These are phyloP conservation scores for Colletotrichum sp. DNA, from an alignment of 2,329 filamentous ascomycete species.

Conservation along the genomic window DNA sequence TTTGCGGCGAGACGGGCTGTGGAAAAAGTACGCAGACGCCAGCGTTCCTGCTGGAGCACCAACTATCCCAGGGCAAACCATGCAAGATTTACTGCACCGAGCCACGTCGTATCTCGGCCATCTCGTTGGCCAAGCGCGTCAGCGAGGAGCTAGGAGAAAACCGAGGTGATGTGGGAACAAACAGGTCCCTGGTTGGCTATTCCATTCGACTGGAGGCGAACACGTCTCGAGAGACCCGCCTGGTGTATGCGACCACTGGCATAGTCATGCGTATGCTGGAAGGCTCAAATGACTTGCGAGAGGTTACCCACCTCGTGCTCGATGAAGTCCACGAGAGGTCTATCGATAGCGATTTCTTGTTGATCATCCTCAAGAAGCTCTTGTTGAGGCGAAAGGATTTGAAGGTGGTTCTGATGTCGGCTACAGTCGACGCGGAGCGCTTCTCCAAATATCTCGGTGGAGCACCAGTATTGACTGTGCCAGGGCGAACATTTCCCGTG, in stretches of 20 bases:
- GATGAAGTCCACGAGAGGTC: constrained; percentile 97
- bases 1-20: constrained; percentile 96
- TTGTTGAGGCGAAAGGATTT: constrained; percentile 79
- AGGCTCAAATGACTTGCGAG: constrained; percentile 81
- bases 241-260: constrained; percentile 88
- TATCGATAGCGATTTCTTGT: constrained; percentile 94
- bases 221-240: constrained; percentile 77
- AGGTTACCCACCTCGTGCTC: constrained; percentile 93
- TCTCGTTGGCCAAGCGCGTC: constrained; percentile 90
- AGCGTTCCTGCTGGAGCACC: constrained; percentile 88
- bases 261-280: constrained; percentile 99
- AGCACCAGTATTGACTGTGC: constrained; percentile 88
- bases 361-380: constrained; percentile 89
- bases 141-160: constrained; percentile 93
- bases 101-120: constrained; percentile 92
- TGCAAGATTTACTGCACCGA: constrained; percentile 98
- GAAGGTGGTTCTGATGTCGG: constrained; percentile 96
- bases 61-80: constrained; percentile 77
- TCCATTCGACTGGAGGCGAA: constrained; percentile 93
- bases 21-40: constrained; percentile 99
- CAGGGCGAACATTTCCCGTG: constrained; percentile 92
- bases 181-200: constrained; percentile 87
- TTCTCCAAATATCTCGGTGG: constrained; percentile 89
- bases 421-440: constrained; percentile 89
- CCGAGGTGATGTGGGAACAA: constrained; percentile 80